These are phyloP conservation scores for Kurtzmaniella fragi DNA, from an alignment of 805 yeast genomes.

Conservation along the genomic window DNA sequence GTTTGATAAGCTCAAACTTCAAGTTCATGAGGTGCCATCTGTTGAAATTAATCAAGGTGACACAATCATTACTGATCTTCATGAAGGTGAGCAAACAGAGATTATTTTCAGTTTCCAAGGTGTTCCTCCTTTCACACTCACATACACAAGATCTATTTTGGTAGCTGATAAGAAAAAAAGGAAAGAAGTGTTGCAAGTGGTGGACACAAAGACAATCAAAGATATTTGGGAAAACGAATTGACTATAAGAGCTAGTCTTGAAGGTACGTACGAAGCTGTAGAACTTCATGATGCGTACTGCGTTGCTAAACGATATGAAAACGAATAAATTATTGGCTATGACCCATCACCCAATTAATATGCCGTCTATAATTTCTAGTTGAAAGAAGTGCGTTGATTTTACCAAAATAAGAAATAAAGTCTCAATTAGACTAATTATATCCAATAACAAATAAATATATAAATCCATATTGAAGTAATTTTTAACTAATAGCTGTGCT, in stretches of 20 bases:
- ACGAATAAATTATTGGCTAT: background rate
- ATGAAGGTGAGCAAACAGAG: conserved; percentile 93
- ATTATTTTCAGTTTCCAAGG: conserved; percentile 79
- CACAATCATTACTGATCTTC: conserved; percentile 70
- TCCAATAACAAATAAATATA: no score
- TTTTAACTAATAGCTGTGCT: no score
- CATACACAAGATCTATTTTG: conserved; percentile 71
- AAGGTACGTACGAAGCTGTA: conserved; percentile 92
- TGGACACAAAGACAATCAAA: conserved; percentile 57
- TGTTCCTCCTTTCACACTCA: conserved; percentile 83
- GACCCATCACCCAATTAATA: no score
- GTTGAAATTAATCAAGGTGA: conserved; percentile 85
- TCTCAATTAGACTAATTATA: background rate
- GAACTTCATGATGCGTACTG: conserved; percentile 86
- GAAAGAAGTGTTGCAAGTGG: conserved; percentile 20
- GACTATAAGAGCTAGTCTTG: conserved; percentile 70
- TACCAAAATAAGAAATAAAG: background rate
- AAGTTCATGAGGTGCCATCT: conserved; percentile 53
- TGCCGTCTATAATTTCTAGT: no score
- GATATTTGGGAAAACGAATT: conserved; percentile 68
- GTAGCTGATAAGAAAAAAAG: conserved; percentile 13
- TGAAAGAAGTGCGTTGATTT: background rate
- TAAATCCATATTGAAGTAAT: no score
- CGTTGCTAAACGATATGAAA: conserved; percentile 18
- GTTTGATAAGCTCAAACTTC: conserved; percentile 24